Evolutionary conservation across 257 asterid genomes (phyloP).

Genomic region (Osmanthus fragrans): DNA sequence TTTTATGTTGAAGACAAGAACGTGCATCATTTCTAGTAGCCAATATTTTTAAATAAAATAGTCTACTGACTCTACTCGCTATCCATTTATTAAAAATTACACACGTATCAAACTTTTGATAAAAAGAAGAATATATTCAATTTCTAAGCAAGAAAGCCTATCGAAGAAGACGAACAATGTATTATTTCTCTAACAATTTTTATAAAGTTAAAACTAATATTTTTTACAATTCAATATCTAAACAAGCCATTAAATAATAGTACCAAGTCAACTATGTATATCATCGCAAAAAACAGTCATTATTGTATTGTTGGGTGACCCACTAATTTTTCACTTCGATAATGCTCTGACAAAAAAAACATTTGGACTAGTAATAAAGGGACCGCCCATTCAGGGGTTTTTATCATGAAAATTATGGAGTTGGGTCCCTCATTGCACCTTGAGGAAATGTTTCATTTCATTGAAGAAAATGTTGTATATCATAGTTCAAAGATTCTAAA

Average conservation of each 20-base stretch:
- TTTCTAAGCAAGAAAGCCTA: too few species aligned
- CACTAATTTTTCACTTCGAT: slow-evolving; percentile 25
- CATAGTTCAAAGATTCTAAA: neutral
- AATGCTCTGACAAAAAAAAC: slow-evolving; percentile 24
- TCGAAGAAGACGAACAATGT: too few species aligned
- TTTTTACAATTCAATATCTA: too few species aligned
- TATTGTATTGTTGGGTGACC: slow-evolving; percentile 39
- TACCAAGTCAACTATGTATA: neutral
- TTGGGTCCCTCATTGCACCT: slow-evolving; percentile 1
- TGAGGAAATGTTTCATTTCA: neutral
- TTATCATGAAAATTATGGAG: slow-evolving; percentile 3
- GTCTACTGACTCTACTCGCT: too few species aligned
- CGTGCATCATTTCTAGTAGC: too few species aligned
- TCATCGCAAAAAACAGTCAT: slow-evolving; percentile 14
- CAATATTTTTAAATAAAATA: too few species aligned
- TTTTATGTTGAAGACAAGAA: too few species aligned
- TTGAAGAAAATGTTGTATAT: neutral
- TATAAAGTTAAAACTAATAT: too few species aligned
- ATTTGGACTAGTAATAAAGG: slow-evolving; percentile 5
- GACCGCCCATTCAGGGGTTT: slow-evolving; percentile 23
- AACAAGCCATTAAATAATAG: neutral
- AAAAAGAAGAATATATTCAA: too few species aligned
- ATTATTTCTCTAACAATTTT: too few species aligned
- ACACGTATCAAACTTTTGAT: too few species aligned
- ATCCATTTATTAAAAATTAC: too few species aligned